Base-by-base conservation (phyloP, 176 grass and related monocot species). In the Cenchrus americanus region DNA sequence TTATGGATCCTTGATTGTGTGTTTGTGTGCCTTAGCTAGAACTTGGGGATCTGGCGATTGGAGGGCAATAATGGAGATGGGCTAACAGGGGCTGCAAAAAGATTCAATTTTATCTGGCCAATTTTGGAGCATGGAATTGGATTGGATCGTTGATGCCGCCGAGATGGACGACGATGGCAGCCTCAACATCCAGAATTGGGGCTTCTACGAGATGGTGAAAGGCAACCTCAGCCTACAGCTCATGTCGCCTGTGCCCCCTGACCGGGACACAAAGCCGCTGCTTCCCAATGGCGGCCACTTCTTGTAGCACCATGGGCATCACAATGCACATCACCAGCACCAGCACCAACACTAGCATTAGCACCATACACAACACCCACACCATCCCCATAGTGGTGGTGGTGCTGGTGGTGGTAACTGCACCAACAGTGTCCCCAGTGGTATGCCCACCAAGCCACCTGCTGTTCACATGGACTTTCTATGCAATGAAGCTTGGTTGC, bases 151-250 rank as follows among this genome's bases (percentile, higher is more conserved):
- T 23, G 42, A 68, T 34, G 52, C 10, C 1, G 75, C 27, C 21
- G 66, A 84, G 76, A 94, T 94, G 94, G 89, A 97, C 73, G 93
- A 91, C 14, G 90, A 96, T 9, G 93, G 88, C 10, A 70, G 84
- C 62, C 88, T 94, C 54, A 83, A 92, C 24, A 85, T 94, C 60
- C 87, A 85, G 87, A 92, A 92, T 88, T 92, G 94, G 92, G 89
- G 92, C 60, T 97, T 86, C 88, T 97, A 94, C 34, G 91, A 94
- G 15, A 86, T 61, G 4, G 77, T 88, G 42, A 94, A 97, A 90
- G 78, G 84, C 75, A 97, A 87, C 64, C 78, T 92, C n/a, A 87
- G 92, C 34, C 71, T 97, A 60, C 92, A 93, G 87, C 92, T 94
- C 19, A 97, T 94, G 94, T 86, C 94, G 15, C 87, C 90, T 0